Evolutionary conservation across 768 basidiomycete genomes (phyloP), one percentile per base, ranked within the genome.

Genomic region (Trametes villosa): DNA sequence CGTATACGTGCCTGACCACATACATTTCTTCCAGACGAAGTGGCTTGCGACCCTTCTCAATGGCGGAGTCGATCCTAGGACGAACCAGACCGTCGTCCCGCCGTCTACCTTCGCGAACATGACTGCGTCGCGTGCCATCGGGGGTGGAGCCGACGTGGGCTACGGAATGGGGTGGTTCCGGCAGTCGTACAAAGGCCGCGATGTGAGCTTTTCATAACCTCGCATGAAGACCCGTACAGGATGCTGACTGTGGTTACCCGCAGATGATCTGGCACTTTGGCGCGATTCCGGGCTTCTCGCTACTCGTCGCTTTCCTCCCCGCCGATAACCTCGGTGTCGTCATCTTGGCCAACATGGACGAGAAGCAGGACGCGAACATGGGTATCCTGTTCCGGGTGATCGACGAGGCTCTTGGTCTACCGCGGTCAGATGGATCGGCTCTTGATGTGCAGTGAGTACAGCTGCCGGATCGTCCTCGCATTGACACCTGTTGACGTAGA

Each of bases 91-190:
- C 0, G 57, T 81, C 47, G 68, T 82, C 18, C 76, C 79, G 0
- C 31, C 33, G 1, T 57, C 67, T 7, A 68, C 71, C 17, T 70
- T 78, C 46, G 60, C 66, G 5, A 70, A 70, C 38, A 66, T 67
- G 7, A 76, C 78, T 0, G 65, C 72, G 5, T 70, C 75, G 4
- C 72, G 73, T 40, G 53, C 73, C 0, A 60, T 81, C 34, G 7
- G 53, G 15, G 49, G n/a, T n/a, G n/a, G n/a, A n/a, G n/a, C 79
- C 0, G 62, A 77, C 45, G 17, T 38, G 1, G 77, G 71, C 15
- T 82, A 81, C 62, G 78, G 77, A 1, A 66, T 78, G 67, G 81
- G 81, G 8, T 81, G 80, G 79, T 46, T 20, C 45, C 71, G 76
- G 9, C 38, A 22, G 9, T 72, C 79, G 1, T 78, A 78, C 57